Conservation (phyloP, 352 stramenopile genomes). For the Phytophthora cactorum region DNA sequence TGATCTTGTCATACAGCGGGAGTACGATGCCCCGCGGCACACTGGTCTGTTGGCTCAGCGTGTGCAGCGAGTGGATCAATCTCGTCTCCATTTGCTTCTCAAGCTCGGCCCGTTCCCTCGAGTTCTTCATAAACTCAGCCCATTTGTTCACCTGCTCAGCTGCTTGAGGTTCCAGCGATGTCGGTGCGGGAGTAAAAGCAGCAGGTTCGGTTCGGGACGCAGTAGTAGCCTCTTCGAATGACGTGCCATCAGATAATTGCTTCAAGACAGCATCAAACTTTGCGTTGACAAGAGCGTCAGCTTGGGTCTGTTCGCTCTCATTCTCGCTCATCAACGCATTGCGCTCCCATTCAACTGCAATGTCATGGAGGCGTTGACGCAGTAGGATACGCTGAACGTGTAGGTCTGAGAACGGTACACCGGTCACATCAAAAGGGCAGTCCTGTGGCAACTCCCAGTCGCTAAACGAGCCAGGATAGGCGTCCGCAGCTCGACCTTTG, state of each 20-base stretch:
- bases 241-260: constrained; percentile 18
- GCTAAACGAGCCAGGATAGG: constrained; percentile 45
- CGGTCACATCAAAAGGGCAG: constrained; percentile 54
- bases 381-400: constrained; percentile 40
- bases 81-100: constrained; percentile 40
- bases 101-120: constrained; percentile 25
- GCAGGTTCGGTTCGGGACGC: constrained; percentile 4
- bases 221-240: constrained; percentile 20
- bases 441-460: constrained; percentile 40
- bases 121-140: constrained; percentile 23
- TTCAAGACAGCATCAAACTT: constrained; percentile 32
- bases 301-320: constrained; percentile 25
- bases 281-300: constrained; percentile 18
- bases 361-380: constrained; percentile 40
- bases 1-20: constrained; percentile 49
- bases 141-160: constrained; percentile 17
- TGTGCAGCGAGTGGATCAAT: constrained; percentile 41
- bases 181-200: constrained; percentile 6
- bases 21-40: constrained; percentile 58
- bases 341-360: constrained; percentile 38
- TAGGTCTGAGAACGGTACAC: constrained; percentile 31
- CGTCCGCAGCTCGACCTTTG: constrained; percentile 36
- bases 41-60: constrained; percentile 29
- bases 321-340: constrained; percentile 34
- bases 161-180: constrained; percentile 3